Evolutionary conservation across 768 basidiomycete species (phyloP), one percentile per base, ranked within the genome.

Genomic region (Macrocybe gigantea): DNA sequence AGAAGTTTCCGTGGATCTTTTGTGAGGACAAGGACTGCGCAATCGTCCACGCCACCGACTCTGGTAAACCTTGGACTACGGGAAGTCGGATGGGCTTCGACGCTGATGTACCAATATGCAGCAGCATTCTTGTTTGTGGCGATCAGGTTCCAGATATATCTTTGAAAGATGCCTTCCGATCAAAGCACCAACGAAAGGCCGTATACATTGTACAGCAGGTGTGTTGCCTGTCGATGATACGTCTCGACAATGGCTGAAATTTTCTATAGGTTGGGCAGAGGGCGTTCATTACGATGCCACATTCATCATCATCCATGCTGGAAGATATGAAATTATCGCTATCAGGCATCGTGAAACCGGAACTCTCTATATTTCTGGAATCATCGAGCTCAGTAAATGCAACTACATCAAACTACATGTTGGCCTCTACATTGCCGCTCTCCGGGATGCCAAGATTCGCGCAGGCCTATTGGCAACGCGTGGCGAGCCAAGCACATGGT

Each of bases 391-490:
- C 7, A 7, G 30, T 10, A 32, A 9, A 4, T 44, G 35, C n/a
- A n/a, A 49, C n/a, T 57, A 57, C 40, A 35, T 31, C 7, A 50
- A 55, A 38, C 34, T 57, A n/a, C 53, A 57, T 9, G 48, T 48
- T 0, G 56, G 56, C 7, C 6, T 57, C 1, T 57, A 46, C 9
- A 45, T 57, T 12, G 56, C 56, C 22, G 49, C 53, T 8, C 22
- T 54, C 10, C 49, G 41, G 29, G 56, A 57, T 44, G 42, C 41
- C 31, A 2, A 29, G 39, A 14, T 33, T 6, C 6, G 41, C 10
- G 41, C 41, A 15, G 8, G 12, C 11, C 41, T 42, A 6, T 7
- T 42, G 12, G n/a, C n/a, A n/a, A n/a, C n/a, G n/a, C n/a, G n/a
- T n/a, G n/a, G n/a, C n/a, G n/a, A n/a, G n/a, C n/a, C n/a, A n/a